Conservation (phyloP, 768 basidiomycete genomes). For the Candolleomyces efflorescens region DNA sequence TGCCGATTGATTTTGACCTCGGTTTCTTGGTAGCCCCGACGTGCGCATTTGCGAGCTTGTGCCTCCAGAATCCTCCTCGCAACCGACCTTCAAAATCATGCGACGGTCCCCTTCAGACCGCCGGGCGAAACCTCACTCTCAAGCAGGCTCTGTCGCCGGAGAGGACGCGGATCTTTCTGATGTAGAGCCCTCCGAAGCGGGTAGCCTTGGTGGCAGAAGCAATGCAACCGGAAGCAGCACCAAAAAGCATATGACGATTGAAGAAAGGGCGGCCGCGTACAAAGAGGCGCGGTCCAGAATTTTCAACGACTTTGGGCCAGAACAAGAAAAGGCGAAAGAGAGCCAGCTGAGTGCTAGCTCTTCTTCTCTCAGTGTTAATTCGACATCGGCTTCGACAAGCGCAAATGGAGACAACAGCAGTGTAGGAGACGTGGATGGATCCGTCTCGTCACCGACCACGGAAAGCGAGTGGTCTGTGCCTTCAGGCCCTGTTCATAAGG, state of each 20-base stretch:
- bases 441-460: constrained; percentile 65
- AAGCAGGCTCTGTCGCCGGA: constrained; percentile 65
- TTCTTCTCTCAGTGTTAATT: constrained; percentile 67
- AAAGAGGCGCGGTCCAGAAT: constrained; percentile 83
- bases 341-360: constrained; percentile 75
- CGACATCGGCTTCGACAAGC: constrained; percentile 56
- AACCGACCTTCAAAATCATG: constrained; percentile 90
- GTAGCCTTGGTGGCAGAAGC: constrained; percentile 70
- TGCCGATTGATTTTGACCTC: constrained; percentile 8
- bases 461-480: constrained; percentile 77
- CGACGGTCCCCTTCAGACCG: constrained; percentile 57
- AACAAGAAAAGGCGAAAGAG: constrained; percentile 67
- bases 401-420: constrained; percentile 49
- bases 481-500: constrained; percentile 45
- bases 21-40: constrained; percentile 47
- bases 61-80: constrained; percentile 62
- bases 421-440: constrained; percentile 63
- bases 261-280: constrained; percentile 87
- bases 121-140: constrained; percentile 57
- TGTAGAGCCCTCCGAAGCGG: constrained; percentile 73
- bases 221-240: constrained; percentile 50
- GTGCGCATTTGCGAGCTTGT: constrained; percentile 74
- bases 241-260: constrained; percentile 75
- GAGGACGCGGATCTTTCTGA: constrained; percentile 79
- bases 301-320: constrained; percentile 81